Percentiles rank a stretch among this genome's conserved stretches.
These are phyloP conservation scores for Actinidia polygama DNA, from an alignment of 179 eudicot species.

Conservation along the genomic window DNA sequence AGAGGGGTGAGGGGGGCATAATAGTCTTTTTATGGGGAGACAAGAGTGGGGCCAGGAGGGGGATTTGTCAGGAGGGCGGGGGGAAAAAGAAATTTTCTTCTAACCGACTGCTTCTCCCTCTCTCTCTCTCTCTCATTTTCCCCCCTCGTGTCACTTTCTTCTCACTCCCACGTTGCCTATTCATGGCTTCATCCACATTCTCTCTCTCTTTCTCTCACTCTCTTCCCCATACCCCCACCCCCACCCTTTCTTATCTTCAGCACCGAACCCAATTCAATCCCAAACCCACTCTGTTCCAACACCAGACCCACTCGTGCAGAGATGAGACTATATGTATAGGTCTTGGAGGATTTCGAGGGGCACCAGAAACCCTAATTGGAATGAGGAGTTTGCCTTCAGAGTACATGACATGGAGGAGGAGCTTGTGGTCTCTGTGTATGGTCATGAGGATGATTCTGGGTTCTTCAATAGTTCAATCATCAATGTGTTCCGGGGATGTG, in stretches of 20 bases:
- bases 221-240: constrained; percentile 20
- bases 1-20: too few relatives aligned
- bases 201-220: background rate
- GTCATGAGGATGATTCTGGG: constrained; percentile 39
- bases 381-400: constrained; percentile 86
- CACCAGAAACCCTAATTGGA: constrained; percentile 73
- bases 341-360: constrained; percentile 57
- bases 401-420: constrained; percentile 71
- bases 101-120: background rate
- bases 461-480: too few relatives aligned
- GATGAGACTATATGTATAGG: constrained; percentile 77
- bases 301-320: background rate
- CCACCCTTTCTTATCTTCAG: constrained; percentile 8
- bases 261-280: background rate
- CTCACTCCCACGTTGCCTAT: constrained; percentile 30
- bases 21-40: too few relatives aligned
- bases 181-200: constrained; percentile 23
- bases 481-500: constrained; percentile 52
- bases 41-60: too few relatives aligned
- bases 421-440: constrained; percentile 60
- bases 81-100: too few relatives aligned
- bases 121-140: background rate
- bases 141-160: constrained; percentile 31
- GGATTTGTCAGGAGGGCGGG: too few relatives aligned
- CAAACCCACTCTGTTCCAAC: background rate